Conservation (phyloP, 306 rosid species). For the Styphnolobium japonicum region DNA sequence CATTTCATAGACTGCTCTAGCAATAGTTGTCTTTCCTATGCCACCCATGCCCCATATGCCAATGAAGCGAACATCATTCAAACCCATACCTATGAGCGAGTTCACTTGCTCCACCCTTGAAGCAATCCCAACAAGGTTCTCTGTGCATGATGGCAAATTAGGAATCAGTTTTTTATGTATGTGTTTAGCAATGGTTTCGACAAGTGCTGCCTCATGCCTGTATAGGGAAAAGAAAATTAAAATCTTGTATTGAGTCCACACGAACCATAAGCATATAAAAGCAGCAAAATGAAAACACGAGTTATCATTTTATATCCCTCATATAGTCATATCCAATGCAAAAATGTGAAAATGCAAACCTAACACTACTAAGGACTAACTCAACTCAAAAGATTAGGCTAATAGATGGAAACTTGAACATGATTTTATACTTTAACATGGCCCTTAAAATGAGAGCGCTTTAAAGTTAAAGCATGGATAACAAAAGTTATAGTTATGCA, state of each 20-base stretch:
- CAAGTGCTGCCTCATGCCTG: slow-evolving; percentile 34
- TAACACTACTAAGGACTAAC: no score
- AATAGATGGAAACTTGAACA: no score
- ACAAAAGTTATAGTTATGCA: no score
- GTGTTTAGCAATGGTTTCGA: slow-evolving; percentile 23
- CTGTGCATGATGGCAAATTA: not conserved
- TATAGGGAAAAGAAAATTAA: not conserved
- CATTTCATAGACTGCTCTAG: slow-evolving; percentile 25
- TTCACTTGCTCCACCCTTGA: slow-evolving; percentile 11
- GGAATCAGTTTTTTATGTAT: slow-evolving; percentile 15
- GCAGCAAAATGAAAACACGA: not conserved
- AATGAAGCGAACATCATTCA: slow-evolving; percentile 31
- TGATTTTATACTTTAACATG: no score
- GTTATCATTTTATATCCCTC: not conserved
- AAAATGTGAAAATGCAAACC: no score
- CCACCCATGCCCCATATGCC: slow-evolving; percentile 46
- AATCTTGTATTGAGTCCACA: not conserved
- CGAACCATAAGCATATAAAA: not conserved
- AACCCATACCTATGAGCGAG: not conserved
- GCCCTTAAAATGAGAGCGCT: no score
- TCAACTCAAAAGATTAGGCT: no score
- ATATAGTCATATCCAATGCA: no score
- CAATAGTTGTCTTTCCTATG: slow-evolving; percentile 35
- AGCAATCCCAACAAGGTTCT: slow-evolving; percentile 33
- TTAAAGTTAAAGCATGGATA: no score